phyloP scores from a whole-genome alignment of 192 early-diverging fungal genomes.

The Neocallimastix lanati region DNA sequence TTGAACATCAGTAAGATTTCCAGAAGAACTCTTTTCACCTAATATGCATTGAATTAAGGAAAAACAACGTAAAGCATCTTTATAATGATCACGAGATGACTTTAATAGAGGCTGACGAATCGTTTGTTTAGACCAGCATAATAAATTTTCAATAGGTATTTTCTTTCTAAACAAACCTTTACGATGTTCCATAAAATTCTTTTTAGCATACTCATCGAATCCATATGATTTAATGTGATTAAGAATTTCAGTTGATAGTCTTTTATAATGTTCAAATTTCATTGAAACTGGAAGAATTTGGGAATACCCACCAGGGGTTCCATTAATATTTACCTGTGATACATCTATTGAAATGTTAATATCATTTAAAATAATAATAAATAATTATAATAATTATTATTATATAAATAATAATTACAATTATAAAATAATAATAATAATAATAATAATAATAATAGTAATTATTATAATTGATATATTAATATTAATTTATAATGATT shows the following conservation, averaged over 20 bases:
- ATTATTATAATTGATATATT: too few species aligned
- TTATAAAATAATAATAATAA: too few species aligned
- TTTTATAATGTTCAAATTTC: background rate
- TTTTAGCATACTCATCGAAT: conserved; percentile 73
- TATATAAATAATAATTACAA: too few species aligned
- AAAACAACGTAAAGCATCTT: conserved; percentile 75
- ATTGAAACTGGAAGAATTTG: background rate
- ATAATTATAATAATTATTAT: too few species aligned
- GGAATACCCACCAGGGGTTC: background rate
- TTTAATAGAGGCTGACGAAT: conserved; percentile 33
- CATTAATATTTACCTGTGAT: background rate
- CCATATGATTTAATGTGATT: conserved; percentile 52
- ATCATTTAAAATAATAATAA: too few species aligned
- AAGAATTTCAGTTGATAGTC: conserved; percentile 11
- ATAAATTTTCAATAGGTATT: conserved; percentile 77
- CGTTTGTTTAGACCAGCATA: conserved; percentile 26
- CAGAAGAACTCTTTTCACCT: conserved; percentile 33
- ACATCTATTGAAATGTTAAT: background rate
- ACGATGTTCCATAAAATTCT: conserved; percentile 78
- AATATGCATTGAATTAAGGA: conserved; percentile 66
- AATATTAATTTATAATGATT: too few species aligned
- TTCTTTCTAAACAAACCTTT: conserved; percentile 53
- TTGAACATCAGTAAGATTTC: conserved; percentile 35
- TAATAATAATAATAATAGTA: too few species aligned
- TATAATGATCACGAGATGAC: conserved; percentile 56